Evolutionary conservation across 176 grass and related monocot species (phyloP).

Genomic region (Juncus effusus): DNA sequence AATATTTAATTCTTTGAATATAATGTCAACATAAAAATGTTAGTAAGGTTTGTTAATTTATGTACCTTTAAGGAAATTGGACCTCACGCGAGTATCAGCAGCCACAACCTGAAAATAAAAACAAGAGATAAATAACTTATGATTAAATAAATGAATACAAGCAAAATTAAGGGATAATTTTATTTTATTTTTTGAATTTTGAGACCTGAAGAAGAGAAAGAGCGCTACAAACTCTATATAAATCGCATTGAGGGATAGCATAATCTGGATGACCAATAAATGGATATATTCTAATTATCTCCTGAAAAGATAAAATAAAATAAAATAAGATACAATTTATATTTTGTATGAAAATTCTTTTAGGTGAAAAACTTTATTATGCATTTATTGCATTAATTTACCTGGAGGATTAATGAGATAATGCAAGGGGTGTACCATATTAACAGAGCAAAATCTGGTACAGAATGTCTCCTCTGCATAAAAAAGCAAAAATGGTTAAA

Average conservation of each 20-base stretch:
- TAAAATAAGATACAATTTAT: not conserved
- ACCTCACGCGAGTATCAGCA: slow-evolving; percentile 1
- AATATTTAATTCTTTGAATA: not conserved
- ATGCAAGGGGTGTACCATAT: slow-evolving; percentile 20
- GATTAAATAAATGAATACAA: not conserved
- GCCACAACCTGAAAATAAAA: slow-evolving; percentile 11
- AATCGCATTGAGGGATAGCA: slow-evolving; percentile 3
- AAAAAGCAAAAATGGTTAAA: not conserved
- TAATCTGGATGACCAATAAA: not conserved
- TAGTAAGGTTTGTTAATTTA: slow-evolving; percentile 10
- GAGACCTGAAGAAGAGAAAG: slow-evolving; percentile 19
- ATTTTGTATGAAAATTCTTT: not conserved
- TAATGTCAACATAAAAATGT: not conserved
- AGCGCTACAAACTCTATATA: slow-evolving; percentile 10
- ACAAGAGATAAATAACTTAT: not conserved
- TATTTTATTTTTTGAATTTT: too few relatives aligned
- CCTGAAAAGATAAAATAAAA: not conserved
- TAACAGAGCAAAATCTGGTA: slow-evolving; percentile 15
- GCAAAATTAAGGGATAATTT: slow-evolving; percentile 10
- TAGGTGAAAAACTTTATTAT: not conserved
- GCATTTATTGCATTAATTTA: slow-evolving; percentile 1
- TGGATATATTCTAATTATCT: slow-evolving; percentile 23
- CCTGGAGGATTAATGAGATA: slow-evolving; percentile 20
- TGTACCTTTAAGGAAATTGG: slow-evolving; percentile 19
- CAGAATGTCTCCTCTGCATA: slow-evolving; percentile 1